Evolutionary conservation across 257 asterid genomes (phyloP).

Genomic region (Fraxinus excelsior): DNA sequence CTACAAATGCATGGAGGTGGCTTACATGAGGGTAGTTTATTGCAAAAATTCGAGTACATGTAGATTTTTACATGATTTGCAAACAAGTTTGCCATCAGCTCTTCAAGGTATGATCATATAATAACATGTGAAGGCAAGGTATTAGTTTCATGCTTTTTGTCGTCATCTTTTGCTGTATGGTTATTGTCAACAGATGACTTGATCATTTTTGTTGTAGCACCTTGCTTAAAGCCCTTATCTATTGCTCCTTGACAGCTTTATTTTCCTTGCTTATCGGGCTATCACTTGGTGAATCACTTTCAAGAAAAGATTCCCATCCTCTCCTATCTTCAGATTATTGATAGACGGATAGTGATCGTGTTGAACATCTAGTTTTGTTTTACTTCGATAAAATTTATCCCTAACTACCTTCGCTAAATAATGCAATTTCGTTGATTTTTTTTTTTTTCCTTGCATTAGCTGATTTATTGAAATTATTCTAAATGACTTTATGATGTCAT

Average conservation of each 20-base stretch:
- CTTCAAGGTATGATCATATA: slow-evolving; percentile 58
- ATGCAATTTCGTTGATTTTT: not conserved
- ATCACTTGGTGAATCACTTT: not conserved
- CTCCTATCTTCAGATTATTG: not conserved
- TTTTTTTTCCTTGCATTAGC: not conserved
- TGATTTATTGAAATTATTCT: not conserved
- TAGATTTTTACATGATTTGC: slow-evolving; percentile 63
- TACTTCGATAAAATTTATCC: not conserved
- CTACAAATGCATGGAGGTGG: slow-evolving; percentile 89
- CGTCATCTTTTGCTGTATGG: not conserved
- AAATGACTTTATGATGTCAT: slow-evolving; percentile 26
- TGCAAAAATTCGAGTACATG: slow-evolving; percentile 58
- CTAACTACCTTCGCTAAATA: not conserved
- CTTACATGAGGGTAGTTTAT: slow-evolving; percentile 71
- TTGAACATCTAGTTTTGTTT: not conserved
- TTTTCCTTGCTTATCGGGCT: not conserved
- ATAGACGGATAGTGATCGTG: not conserved
- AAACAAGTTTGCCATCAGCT: slow-evolving; percentile 63
- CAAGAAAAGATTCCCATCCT: slow-evolving; percentile 10
- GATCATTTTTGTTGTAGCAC: not conserved
- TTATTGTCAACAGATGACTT: not conserved
- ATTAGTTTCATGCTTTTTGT: not conserved
- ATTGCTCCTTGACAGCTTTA: not conserved
- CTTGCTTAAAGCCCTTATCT: not conserved
- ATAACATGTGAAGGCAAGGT: slow-evolving; percentile 1